Evolutionary conservation across 345 rosid species (phyloP), one percentile per base, ranked within the genome.

Genomic region (Citrus glauca): DNA sequence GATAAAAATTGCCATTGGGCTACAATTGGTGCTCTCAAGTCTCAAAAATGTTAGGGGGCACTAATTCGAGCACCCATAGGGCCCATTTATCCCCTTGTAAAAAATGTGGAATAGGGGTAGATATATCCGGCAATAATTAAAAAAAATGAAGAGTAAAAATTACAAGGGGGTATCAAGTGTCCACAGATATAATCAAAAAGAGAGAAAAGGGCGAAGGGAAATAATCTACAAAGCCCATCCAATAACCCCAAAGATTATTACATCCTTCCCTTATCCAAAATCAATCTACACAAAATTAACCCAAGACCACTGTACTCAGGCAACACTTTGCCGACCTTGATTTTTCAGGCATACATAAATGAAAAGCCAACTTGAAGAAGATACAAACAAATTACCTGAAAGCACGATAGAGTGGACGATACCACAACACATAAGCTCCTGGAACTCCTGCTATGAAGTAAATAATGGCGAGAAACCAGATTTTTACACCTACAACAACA

Each of bases 381-480:
- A 22, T 22, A 50, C 10, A 32, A 40, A 32, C 11, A 30, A 67
- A 65, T 68, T 77, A 96, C 98, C 97, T 90, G 82, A 88, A 97
- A 61, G 97, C 98, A 64, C 95, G 94, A 85, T 94, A 97, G 53
- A 97, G 94, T 56, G 98, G 99, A 19, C 98, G 98, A 83, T 94
- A 97, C 98, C 99, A 97, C 84, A 88, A 74, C 57, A 93, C 88
- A 81, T 97, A 97, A 79, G 87, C 98, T 80, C 98, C 98, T 3
- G 99, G 99, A 67, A 91, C 99, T 82, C 98, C 98, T 0, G 93
- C 42, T 83, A 94, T 86, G 92, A 97, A 94, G 93, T 91, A 97
- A 85, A 94, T 97, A 45, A 92, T 5, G 16, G 98, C 90, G 71
- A 97, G 97, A 84, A 97, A 91, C 99, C 99, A 97, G 80, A 94